phyloP scores from a whole-genome alignment of 371 early-diverging fungal genomes.

The Syncephalastrum racemosum region DNA sequence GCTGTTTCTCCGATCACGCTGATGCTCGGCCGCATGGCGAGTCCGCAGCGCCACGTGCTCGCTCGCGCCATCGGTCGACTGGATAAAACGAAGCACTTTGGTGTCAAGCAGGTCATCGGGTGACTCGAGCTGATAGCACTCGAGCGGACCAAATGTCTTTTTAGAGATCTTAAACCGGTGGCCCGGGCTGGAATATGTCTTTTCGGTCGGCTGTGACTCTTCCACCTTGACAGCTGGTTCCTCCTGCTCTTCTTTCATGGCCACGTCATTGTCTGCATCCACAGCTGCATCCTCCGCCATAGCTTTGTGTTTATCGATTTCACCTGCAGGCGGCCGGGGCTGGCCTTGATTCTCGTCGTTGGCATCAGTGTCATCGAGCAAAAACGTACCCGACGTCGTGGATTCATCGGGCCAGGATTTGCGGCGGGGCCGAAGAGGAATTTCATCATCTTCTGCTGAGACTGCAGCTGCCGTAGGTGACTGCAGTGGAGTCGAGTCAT shows the following conservation, averaged over 20 bases:
- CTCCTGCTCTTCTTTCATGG: not conserved
- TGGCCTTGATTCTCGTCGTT: too few species aligned
- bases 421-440: slow-evolving; percentile 10
- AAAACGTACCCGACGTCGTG: slow-evolving; percentile 10
- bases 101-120: slow-evolving; percentile 34
- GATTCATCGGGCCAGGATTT: slow-evolving; percentile 24
- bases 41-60: slow-evolving; percentile 33
- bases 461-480: slow-evolving; percentile 24
- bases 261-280: slow-evolving; percentile 5
- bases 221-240: not conserved
- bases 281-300: slow-evolving; percentile 3
- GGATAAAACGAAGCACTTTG: slow-evolving; percentile 34
- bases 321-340: not conserved
- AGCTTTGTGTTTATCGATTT: slow-evolving; percentile 3
- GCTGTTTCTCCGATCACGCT: slow-evolving; percentile 16
- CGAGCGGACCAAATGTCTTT: slow-evolving; percentile 24
- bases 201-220: slow-evolving; percentile 1
- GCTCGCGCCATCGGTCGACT: slow-evolving; percentile 33
- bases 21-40: slow-evolving; percentile 22
- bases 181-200: slow-evolving; percentile 5
- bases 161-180: slow-evolving; percentile 19
- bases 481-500: slow-evolving; percentile 33
- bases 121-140: slow-evolving; percentile 33
- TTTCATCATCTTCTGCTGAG: slow-evolving; percentile 6
- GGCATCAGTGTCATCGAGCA: not conserved